Percentiles rank a stretch among this genome's conserved stretches.
These are phyloP conservation scores for Anthoceros angustus DNA, from an alignment of 225 moss, liverwort and hornwort genomes.

Conservation along the genomic window DNA sequence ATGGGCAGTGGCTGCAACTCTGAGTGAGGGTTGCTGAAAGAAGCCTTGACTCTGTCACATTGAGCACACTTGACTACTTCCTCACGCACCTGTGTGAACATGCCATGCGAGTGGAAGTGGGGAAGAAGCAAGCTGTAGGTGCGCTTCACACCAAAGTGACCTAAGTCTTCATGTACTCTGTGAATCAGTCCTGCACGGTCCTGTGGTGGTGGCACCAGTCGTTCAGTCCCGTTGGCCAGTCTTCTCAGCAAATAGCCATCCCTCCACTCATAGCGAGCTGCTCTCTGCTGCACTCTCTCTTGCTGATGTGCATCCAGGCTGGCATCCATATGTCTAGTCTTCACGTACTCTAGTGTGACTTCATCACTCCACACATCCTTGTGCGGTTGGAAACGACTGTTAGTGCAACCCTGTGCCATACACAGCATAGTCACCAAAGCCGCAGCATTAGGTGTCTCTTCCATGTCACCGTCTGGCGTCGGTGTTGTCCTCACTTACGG, in stretches of 20 bases:
- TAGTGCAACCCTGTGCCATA: too few species aligned
- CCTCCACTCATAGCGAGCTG: neutral
- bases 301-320: neutral
- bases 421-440: too few species aligned
- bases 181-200: neutral
- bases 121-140: neutral
- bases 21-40: neutral
- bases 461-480: neutral
- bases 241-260: neutral
- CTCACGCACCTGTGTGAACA: neutral
- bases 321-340: neutral
- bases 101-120: neutral
- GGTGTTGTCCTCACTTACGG: neutral
- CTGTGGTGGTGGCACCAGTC: neutral
- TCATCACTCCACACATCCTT: neutral
- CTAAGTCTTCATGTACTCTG: neutral
- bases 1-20: constrained; percentile 2
- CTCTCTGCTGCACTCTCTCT: neutral
- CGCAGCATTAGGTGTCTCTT: too few species aligned
- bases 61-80: neutral
- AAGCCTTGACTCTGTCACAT: neutral
- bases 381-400: too few species aligned
- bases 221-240: neutral
- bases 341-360: neutral
- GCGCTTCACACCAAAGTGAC: too few species aligned